These are phyloP conservation scores for Ustilago loliicola DNA, from an alignment of 1,284 basidiomycete genomes.

Conservation along the genomic window DNA sequence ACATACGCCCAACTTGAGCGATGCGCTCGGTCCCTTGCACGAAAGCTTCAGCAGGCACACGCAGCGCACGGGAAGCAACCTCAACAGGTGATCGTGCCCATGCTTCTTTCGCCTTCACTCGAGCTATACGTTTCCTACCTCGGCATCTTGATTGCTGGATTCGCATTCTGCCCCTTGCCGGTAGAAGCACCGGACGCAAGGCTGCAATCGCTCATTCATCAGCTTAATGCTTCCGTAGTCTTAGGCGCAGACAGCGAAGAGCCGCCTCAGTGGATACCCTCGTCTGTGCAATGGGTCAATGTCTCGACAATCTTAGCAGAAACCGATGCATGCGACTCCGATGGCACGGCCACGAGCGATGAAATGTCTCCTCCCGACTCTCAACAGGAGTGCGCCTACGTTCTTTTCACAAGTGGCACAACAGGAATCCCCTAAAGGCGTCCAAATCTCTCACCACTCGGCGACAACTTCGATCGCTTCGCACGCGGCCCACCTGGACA, in stretches of 20 bases:
- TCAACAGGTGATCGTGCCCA: conserved; percentile 21
- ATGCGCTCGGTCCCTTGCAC: no score
- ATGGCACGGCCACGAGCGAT: neutral
- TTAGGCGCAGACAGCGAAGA: conserved; percentile 7
- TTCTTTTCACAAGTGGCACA: neutral
- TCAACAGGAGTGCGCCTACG: conserved; percentile 22
- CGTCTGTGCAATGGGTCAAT: no score
- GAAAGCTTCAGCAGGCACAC: no score
- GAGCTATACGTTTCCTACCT: conserved; percentile 30
- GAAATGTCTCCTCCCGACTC: no score
- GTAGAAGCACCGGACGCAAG: conserved; percentile 18
- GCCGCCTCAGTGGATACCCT: neutral
- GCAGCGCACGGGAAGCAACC: no score
- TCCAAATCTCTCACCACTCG: conserved; percentile 25
- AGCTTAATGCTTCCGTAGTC: conserved; percentile 13
- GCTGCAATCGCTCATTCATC: conserved; percentile 6
- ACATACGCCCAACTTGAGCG: no score
- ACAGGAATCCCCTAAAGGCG: conserved; percentile 28
- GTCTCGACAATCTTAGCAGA: no score
- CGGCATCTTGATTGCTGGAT: conserved; percentile 25
- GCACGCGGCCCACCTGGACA: conserved; percentile 15
- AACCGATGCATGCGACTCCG: no score
- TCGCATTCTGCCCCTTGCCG: conserved; percentile 26
- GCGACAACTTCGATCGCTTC: conserved; percentile 22
- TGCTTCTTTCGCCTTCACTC: conserved; percentile 18